Evolutionary conservation across 176 grass and related monocot species (phyloP), one percentile per base, ranked within the genome.

Genomic region (Secale cereale): DNA sequence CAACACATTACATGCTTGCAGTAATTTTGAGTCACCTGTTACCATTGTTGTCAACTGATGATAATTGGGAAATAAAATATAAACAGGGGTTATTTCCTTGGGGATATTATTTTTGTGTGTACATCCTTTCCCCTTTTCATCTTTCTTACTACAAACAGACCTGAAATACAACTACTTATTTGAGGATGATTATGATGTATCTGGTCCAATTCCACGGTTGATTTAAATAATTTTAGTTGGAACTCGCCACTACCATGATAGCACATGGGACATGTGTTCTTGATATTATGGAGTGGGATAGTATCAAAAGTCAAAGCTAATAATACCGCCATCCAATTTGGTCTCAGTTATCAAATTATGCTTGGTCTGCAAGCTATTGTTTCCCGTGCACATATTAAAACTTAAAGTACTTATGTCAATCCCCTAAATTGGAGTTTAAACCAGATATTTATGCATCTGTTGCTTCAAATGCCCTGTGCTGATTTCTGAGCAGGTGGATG

Each of bases 401-500:
- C 54, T 82, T 82, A 67, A 68, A 35, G 64, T 82, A 46, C 30
- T 83, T 79, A 10, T 74, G 15, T 40, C 65, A 56, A 45, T 83
- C 61, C 72, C 68, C 36, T 62, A 43, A 79, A 73, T 45, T 85
- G 23, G 20, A 66, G 37, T 67, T 85, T 48, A 14, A 66, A n/a
- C 72, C 41, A n/a, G 12, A 63, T 22, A 28, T 81, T 82, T 88
- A 67, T 72, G 74, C 25, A 78, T 88, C 29, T 74, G 17, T 82
- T 74, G 11, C 70, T 80, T 78, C 3, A 50, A 57, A 80, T 86
- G 50, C 65, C 61, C 67, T 78, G 69, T 81, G 66, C 43, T 85
- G 74, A 89, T 64, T 82, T 40, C 54, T 85, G 74, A 87, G 59
- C 79, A 98, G 95, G 93, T 98, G 83, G 95, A 98, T 80, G 84